A percentile compares a stretch with the other conserved stretches of the same genome.
Conservation (phyloP, 176 grass and related monocot species). For the Carex scoparia region DNA sequence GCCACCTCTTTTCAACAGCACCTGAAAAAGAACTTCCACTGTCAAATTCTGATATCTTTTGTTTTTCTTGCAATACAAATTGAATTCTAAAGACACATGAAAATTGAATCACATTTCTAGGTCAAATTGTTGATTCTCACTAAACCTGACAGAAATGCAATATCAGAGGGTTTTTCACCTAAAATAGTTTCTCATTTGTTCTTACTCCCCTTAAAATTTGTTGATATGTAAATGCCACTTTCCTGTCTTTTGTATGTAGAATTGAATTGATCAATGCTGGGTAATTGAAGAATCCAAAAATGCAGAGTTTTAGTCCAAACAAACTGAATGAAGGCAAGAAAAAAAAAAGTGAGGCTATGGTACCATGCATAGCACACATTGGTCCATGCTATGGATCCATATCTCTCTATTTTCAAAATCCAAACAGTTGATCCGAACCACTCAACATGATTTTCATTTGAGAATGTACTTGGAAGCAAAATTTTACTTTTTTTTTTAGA, state of each 20-base stretch:
- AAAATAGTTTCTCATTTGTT: background rate
- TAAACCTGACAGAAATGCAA: background rate
- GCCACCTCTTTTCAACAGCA: constrained; percentile 76
- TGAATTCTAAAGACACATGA: constrained; percentile 14
- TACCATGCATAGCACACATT: too few relatives aligned
- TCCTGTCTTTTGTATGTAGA: background rate
- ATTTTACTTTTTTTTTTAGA: too few relatives aligned
- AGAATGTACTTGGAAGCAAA: too few relatives aligned
- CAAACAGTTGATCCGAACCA: too few relatives aligned
- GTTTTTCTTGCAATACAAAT: constrained; percentile 23
- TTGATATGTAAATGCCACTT: background rate
- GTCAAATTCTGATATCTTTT: constrained; percentile 37
- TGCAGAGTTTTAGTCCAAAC: background rate
- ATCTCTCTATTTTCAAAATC: too few relatives aligned
- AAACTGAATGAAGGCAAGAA: background rate
- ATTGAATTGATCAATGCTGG: background rate
- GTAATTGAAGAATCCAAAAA: background rate
- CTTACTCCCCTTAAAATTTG: background rate
- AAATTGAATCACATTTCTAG: background rate
- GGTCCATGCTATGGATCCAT: too few relatives aligned
- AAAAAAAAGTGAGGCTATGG: too few relatives aligned
- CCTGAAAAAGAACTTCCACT: constrained; percentile 29
- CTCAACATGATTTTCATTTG: too few relatives aligned
- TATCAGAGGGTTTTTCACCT: background rate
- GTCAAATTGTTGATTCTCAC: background rate